phyloP scores from a whole-genome alignment of 2,329 filamentous ascomycete genomes.

The Talaromyces sp. region DNA sequence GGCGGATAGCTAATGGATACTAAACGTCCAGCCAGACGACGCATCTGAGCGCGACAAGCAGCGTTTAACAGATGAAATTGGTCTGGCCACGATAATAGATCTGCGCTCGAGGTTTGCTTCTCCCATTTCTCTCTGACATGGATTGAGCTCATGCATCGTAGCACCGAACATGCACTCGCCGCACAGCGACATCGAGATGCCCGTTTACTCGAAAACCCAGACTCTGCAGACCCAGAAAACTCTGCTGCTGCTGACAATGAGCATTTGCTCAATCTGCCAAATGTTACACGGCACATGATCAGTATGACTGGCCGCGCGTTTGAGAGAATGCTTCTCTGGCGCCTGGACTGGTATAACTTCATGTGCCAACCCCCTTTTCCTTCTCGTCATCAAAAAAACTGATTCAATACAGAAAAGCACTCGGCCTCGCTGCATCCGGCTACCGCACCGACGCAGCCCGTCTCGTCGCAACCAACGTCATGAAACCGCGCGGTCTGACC shows the following conservation, averaged over 20 bases:
- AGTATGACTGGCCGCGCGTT: constrained; percentile 69
- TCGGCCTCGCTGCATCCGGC: constrained; percentile 58
- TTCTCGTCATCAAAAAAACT: neutral
- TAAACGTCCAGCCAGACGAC: constrained; percentile 51
- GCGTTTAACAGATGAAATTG: constrained; percentile 53
- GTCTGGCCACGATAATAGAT: constrained; percentile 70
- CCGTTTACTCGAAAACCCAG: constrained; percentile 16
- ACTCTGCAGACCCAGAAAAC: constrained; percentile 32
- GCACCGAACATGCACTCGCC: constrained; percentile 68
- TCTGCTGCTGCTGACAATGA: constrained; percentile 43
- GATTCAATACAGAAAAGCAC: constrained; percentile 46
- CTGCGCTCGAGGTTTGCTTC: constrained; percentile 62
- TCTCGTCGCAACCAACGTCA: constrained; percentile 63
- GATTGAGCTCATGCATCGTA: constrained; percentile 22
- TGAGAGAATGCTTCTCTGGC: constrained; percentile 60
- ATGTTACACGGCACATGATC: constrained; percentile 59
- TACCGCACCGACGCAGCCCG: constrained; percentile 64
- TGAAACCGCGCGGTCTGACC: constrained; percentile 65
- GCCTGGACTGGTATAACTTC: constrained; percentile 62
- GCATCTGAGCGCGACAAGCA: constrained; percentile 61
- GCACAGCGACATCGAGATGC: constrained; percentile 53
- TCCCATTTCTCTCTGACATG: neutral
- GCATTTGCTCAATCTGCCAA: constrained; percentile 57
- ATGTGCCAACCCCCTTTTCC: constrained; percentile 39
- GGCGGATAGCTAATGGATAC: neutral